Evolutionary conservation across 345 rosid genomes (phyloP).

Genomic region (Hibiscus tridactylites): DNA sequence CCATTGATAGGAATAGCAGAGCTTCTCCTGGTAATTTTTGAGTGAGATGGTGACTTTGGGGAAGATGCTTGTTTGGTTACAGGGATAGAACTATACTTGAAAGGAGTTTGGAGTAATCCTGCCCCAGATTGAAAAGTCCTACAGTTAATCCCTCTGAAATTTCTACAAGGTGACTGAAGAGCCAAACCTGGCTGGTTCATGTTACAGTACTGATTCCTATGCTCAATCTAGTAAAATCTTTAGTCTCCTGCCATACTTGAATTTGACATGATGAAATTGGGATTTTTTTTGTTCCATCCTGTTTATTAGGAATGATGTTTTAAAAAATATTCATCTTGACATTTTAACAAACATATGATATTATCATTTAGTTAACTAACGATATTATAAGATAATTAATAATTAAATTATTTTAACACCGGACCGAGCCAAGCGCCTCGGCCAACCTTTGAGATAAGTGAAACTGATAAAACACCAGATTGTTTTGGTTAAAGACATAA

Average conservation of each 20-base stretch:
- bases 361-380: too few species aligned
- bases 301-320: too few species aligned
- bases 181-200: conserved; percentile 32
- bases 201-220: conserved; percentile 47
- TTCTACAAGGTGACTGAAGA: conserved; percentile 17
- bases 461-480: neutral
- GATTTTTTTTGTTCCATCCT: too few species aligned
- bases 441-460: neutral
- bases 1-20: conserved; percentile 46
- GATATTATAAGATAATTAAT: too few species aligned
- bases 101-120: conserved; percentile 70
- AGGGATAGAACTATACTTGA: conserved; percentile 23
- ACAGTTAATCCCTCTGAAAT: conserved; percentile 49
- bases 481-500: neutral
- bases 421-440: too few species aligned
- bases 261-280: too few species aligned
- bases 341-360: too few species aligned
- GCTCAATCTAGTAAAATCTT: conserved; percentile 19
- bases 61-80: conserved; percentile 19
- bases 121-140: conserved; percentile 64
- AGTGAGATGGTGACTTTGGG: conserved; percentile 23
- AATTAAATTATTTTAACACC: too few species aligned
- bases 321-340: too few species aligned
- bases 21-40: conserved; percentile 22
- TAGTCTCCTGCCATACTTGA: too few species aligned